These are phyloP conservation scores for Clonostachys rhizophaga DNA, from an alignment of 2,329 filamentous ascomycete species.

Conservation along the genomic window DNA sequence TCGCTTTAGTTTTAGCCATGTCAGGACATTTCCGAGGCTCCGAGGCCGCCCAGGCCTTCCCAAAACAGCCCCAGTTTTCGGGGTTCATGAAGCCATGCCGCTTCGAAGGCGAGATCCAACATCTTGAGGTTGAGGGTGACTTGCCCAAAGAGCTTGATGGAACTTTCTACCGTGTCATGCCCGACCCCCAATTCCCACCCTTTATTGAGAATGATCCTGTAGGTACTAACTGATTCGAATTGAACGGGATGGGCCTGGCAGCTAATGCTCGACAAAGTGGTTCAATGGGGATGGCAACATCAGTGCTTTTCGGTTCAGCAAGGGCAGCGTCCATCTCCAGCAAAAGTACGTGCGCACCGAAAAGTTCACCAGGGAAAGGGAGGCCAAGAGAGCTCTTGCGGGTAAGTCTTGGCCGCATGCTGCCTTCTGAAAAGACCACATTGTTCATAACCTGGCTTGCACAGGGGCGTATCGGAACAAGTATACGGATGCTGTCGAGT, in stretches of 20 bases:
- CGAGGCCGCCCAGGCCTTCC: background rate
- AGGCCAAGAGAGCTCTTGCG: slow-evolving; percentile 15
- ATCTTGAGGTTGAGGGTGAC: slow-evolving; percentile 6
- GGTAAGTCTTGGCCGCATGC: no score
- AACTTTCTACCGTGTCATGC: slow-evolving; percentile 7
- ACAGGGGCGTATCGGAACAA: slow-evolving; percentile 31
- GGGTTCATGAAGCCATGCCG: slow-evolving; percentile 1
- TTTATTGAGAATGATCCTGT: no score
- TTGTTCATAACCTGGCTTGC: slow-evolving; percentile 5
- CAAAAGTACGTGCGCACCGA: slow-evolving; percentile 30
- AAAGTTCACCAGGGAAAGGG: slow-evolving; percentile 20
- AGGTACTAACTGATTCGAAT: no score
- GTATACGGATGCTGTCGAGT: slow-evolving; percentile 27
- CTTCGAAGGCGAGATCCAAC: slow-evolving; percentile 4
- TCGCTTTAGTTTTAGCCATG: no score
- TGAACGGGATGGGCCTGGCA: no score
- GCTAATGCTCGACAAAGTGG: slow-evolving; percentile 1
- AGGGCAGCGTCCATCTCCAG: slow-evolving; percentile 21
- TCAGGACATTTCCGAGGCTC: no score
- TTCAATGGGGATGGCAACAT: slow-evolving; percentile 32
- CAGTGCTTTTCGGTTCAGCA: slow-evolving; percentile 22
- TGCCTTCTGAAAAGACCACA: no score
- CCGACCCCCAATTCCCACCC: no score
- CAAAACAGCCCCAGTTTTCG: background rate
- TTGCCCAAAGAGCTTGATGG: slow-evolving; percentile 9